These are phyloP conservation scores for Microdochium paspali DNA, from an alignment of 2,329 filamentous ascomycete genomes.

Conservation along the genomic window DNA sequence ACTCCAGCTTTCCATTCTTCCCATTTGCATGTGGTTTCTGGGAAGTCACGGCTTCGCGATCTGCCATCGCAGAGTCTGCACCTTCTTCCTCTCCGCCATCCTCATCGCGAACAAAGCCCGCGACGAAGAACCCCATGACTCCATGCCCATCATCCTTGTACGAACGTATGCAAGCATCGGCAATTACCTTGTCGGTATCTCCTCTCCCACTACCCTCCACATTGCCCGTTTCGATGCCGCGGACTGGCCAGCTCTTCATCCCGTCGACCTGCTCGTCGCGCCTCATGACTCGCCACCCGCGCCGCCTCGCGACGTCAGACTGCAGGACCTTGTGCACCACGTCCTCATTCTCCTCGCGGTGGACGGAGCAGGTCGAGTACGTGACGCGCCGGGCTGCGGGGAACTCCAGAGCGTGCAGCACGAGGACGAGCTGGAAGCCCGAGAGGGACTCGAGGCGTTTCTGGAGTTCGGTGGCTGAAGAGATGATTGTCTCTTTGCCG, in stretches of 20 bases:
- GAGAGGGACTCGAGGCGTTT: slow-evolving; percentile 65
- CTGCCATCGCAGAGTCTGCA: slow-evolving; percentile 9
- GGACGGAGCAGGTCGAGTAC: slow-evolving; percentile 89
- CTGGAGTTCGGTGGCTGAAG: slow-evolving; percentile 46
- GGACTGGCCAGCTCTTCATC: slow-evolving; percentile 65
- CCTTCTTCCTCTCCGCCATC: slow-evolving; percentile 4
- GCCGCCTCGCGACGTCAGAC: slow-evolving; percentile 53
- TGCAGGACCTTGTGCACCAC: slow-evolving; percentile 66
- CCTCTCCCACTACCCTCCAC: slow-evolving; percentile 29
- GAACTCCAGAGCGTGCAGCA: slow-evolving; percentile 79
- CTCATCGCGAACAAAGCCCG: slow-evolving; percentile 63
- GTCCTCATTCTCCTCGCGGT: slow-evolving; percentile 79
- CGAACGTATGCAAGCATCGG: slow-evolving; percentile 72
- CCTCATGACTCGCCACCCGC: slow-evolving; percentile 70
- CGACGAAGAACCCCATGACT: slow-evolving; percentile 93
- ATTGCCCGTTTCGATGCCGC: slow-evolving; percentile 40
- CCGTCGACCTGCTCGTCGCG: slow-evolving; percentile 67
- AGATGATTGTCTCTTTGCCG: slow-evolving; percentile 39
- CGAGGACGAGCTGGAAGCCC: slow-evolving; percentile 70
- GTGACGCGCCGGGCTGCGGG: slow-evolving; percentile 66
- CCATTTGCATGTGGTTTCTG: too few relatives aligned
- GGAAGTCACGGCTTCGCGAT: too few relatives aligned
- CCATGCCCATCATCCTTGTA: slow-evolving; percentile 73
- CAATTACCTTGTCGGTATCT: slow-evolving; percentile 23
- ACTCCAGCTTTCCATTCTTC: not conserved